Evolutionary conservation across 495 filamentous ascomycete genomes (phyloP).

Genomic region (Xylaria telfairii): DNA sequence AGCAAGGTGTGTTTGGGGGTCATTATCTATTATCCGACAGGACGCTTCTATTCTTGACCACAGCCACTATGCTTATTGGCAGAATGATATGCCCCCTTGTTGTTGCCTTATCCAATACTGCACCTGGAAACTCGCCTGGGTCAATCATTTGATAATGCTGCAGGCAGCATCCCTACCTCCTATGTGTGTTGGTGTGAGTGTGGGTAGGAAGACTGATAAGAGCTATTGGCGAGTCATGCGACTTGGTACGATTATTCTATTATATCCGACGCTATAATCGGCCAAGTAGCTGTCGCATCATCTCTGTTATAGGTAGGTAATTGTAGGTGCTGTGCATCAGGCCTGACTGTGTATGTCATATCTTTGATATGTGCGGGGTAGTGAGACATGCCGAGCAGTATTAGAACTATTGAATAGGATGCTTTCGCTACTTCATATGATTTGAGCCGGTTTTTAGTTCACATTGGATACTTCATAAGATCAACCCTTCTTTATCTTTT

Average conservation of each 20-base stretch:
- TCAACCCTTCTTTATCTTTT: neutral
- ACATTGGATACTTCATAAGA: neutral
- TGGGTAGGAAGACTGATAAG: neutral
- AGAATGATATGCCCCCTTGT: neutral
- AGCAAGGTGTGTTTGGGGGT: neutral
- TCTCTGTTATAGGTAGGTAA: slow-evolving; percentile 2
- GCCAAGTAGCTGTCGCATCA: neutral
- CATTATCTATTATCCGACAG: neutral
- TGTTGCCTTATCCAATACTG: neutral
- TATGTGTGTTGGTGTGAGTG: neutral
- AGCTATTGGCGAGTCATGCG: neutral
- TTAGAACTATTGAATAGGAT: neutral
- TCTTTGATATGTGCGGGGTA: slow-evolving; percentile 16
- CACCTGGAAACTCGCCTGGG: neutral
- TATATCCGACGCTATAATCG: neutral
- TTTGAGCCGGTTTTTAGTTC: neutral
- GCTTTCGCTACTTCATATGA: neutral
- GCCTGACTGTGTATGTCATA: neutral
- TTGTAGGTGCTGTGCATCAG: neutral
- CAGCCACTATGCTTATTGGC: neutral
- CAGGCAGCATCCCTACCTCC: neutral
- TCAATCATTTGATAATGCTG: slow-evolving; percentile 5
- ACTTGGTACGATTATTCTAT: neutral
- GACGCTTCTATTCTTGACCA: neutral
- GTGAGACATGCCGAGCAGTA: neutral